Conservation (phyloP, 768 basidiomycete genomes). For the Tricholoma flavovirens region DNA sequence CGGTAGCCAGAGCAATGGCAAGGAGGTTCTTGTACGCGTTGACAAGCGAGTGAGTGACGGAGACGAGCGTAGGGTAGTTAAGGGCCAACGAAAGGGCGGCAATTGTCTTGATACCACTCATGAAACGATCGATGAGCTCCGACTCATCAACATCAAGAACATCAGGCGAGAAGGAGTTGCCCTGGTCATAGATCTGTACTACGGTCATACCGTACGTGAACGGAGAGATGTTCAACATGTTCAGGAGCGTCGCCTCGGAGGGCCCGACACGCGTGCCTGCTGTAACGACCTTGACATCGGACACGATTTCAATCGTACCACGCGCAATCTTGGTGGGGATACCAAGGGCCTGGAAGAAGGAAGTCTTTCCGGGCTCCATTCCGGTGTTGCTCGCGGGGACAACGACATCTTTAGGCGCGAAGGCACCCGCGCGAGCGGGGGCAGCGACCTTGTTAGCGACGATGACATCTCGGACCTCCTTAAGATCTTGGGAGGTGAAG, state of each 20-base stretch:
- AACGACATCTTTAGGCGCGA: slow-evolving; percentile 85
- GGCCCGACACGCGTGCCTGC: slow-evolving; percentile 91
- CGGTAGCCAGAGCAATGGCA: slow-evolving; percentile 82
- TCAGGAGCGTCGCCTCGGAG: slow-evolving; percentile 96
- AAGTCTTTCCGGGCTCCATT: slow-evolving; percentile 99
- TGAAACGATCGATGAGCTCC: slow-evolving; percentile 87
- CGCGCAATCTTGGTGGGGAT: slow-evolving; percentile 99
- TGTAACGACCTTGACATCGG: slow-evolving; percentile 91
- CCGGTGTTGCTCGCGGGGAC: slow-evolving; percentile 97
- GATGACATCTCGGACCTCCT: slow-evolving; percentile 92
- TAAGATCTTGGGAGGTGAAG: slow-evolving; percentile 88
- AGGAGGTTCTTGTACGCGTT: slow-evolving; percentile 99
- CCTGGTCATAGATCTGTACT: slow-evolving; percentile 92
- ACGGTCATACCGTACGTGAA: slow-evolving; percentile 99
- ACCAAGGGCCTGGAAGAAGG: slow-evolving; percentile 99
- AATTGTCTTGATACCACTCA: slow-evolving; percentile 90
- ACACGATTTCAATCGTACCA: slow-evolving; percentile 99
- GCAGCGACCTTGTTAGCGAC: slow-evolving; percentile 97
- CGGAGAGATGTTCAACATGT: slow-evolving; percentile 99
- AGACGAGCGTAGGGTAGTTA: slow-evolving; percentile 94
- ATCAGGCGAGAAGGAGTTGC: slow-evolving; percentile 83
- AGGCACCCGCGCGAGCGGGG: slow-evolving; percentile 96
- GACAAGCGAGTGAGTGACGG: slow-evolving; percentile 91
- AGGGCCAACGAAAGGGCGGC: slow-evolving; percentile 94
- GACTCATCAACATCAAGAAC: slow-evolving; percentile 93